Evolutionary conservation across 2,329 filamentous ascomycete species (phyloP).

Genomic region (Alternaria angustiovoidea): DNA sequence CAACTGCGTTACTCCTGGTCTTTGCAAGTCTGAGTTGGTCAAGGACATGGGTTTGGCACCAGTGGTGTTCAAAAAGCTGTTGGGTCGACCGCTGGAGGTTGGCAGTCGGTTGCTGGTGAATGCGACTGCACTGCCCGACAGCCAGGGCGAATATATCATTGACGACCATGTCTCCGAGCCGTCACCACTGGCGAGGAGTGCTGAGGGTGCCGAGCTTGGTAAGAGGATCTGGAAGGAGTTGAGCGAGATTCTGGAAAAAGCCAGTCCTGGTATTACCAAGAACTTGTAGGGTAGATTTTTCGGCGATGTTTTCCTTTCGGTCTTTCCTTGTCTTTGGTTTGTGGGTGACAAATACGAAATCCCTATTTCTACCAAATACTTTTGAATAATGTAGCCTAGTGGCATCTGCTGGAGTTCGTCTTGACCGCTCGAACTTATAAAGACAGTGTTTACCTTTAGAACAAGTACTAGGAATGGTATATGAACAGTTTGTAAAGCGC

Average conservation of each 20-base stretch:
- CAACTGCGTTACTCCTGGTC: constrained; percentile 37
- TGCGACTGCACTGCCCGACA: constrained; percentile 37
- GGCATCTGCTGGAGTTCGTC: background rate
- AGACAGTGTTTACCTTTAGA: background rate
- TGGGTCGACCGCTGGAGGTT: constrained; percentile 49
- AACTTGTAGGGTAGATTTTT: constrained; percentile 2
- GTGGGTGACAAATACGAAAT: background rate
- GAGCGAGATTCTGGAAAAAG: constrained; percentile 43
- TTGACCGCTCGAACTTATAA: background rate
- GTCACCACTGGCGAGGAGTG: constrained; percentile 41
- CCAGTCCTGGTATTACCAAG: constrained; percentile 31
- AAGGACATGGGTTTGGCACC: constrained; percentile 16
- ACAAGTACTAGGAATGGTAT: background rate
- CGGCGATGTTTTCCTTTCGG: background rate
- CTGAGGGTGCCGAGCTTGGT: constrained; percentile 43
- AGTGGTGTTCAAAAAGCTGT: constrained; percentile 16
- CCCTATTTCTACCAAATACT: background rate
- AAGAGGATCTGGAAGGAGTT: constrained; percentile 50
- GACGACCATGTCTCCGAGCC: constrained; percentile 36
- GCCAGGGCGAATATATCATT: constrained; percentile 49
- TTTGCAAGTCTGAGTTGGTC: constrained; percentile 27
- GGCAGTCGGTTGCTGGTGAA: constrained; percentile 50
- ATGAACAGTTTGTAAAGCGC: background rate
- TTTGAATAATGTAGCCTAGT: background rate
- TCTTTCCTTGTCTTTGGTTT: background rate